phyloP scores from a whole-genome alignment of 805 yeast species.

The Schizosaccharomyces osmophilus region DNA sequence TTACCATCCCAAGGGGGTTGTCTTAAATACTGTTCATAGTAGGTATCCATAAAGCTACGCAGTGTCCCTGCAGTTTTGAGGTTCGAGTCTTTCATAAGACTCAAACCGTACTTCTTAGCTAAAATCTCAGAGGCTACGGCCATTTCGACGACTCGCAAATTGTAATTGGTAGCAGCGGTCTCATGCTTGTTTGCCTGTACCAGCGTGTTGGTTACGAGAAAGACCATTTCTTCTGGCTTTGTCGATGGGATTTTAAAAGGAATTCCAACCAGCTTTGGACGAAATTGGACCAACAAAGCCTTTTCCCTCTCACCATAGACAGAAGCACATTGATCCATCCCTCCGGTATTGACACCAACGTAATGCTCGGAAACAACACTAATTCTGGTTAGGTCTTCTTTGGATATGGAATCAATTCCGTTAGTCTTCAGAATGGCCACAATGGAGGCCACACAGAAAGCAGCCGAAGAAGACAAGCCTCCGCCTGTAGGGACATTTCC shows the following conservation, averaged over 20 bases:
- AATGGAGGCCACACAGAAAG: conserved; percentile 41
- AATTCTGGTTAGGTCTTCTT: conserved; percentile 29
- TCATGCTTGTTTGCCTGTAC: conserved; percentile 40
- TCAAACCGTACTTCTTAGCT: not conserved
- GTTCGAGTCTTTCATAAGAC: not conserved
- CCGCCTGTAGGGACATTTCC: conserved; percentile 54
- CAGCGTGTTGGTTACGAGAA: conserved; percentile 39
- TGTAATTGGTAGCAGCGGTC: conserved; percentile 46
- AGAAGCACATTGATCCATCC: conserved; percentile 56
- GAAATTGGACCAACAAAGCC: conserved; percentile 35
- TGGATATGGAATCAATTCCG: conserved; percentile 16
- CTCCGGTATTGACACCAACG: conserved; percentile 56
- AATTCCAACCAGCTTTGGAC: conserved; percentile 30
- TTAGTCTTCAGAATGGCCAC: conserved; percentile 27
- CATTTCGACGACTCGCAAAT: conserved; percentile 47
- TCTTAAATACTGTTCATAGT: not conserved
- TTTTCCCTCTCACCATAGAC: conserved; percentile 35
- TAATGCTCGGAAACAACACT: conserved; percentile 46
- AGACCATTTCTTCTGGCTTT: conserved; percentile 21
- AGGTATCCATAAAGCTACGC: not conserved
- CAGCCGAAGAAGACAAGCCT: conserved; percentile 49
- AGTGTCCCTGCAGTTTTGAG: not conserved
- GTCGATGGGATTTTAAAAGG: conserved; percentile 22
- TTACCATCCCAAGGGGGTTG: not conserved
- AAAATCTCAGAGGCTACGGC: conserved; percentile 39